These are phyloP conservation scores for Fusarium temperatum DNA, from an alignment of 2,329 filamentous ascomycete species.

Conservation along the genomic window DNA sequence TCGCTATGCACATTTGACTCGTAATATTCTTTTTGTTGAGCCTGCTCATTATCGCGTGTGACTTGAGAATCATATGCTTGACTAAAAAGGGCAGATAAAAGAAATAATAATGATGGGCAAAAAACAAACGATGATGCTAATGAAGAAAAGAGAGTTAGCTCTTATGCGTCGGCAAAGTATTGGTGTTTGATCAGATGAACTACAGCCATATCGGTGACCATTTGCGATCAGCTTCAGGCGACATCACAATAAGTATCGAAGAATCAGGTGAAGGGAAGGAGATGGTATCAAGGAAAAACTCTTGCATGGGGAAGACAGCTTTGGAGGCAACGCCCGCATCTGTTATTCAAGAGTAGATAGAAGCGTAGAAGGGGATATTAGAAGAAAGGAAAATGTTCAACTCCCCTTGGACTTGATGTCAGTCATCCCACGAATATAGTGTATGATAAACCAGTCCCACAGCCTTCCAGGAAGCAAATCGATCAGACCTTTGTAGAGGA, in stretches of 20 bases:
- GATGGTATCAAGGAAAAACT: not conserved
- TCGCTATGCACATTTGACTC: not conserved
- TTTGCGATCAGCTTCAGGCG: no score
- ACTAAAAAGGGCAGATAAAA: not conserved
- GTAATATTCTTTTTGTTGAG: not conserved
- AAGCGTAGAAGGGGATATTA: no score
- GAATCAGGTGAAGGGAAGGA: fast-evolving
- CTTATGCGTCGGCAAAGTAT: not conserved
- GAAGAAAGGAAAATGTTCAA: not conserved
- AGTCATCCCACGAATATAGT: not conserved
- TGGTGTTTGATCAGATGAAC: not conserved
- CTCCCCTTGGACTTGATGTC: not conserved
- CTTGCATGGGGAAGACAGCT: not conserved
- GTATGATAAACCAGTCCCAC: not conserved
- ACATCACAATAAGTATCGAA: not conserved
- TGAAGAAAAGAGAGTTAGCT: not conserved
- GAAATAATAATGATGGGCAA: not conserved
- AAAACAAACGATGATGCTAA: not conserved
- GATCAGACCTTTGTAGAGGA: not conserved
- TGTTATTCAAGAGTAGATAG: not conserved
- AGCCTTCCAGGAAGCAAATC: not conserved
- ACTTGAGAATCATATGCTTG: not conserved
- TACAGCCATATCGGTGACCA: not conserved
- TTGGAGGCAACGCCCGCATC: not conserved
- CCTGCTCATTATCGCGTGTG: not conserved